Evolutionary conservation across 2,329 filamentous ascomycete species (phyloP), one percentile per base, ranked within the genome.

Genomic region (Colletotrichum tanaceti): DNA sequence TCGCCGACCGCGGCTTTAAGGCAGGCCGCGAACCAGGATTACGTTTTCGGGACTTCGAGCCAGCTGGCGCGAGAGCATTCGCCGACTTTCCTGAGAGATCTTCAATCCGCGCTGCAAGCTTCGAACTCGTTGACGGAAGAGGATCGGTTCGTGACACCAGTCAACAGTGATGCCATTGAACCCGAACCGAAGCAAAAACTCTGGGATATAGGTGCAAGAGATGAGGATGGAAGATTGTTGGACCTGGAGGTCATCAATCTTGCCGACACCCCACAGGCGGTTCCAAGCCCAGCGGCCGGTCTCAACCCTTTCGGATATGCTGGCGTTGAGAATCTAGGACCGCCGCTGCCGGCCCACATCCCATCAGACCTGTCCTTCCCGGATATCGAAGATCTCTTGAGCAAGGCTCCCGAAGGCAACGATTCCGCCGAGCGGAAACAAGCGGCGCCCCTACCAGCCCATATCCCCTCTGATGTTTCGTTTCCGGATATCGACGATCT

Each of bases 1-100:
- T 93, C 92, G 0, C 93, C 93, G 0, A 82, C 81, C 55, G 86
- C 90, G 28, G 93, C 93, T 1, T 79, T 90, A 50, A 86, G 86
- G 60, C 86, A 91, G 72, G 86, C 91, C 16, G 83, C 87, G 3
- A 82, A 86, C 1, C 93, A 96, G 76, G 89, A 94, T 68, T 92
- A 94, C 74, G 80, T 97, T 0, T 97, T 97, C 78, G 93, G 93
- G 1, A 96, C 93, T 0, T 94, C 91, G 1, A 97, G 93, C 76
- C 93, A 97, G 76, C 80, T 97, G 28, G 91, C 90, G 16, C 82
- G 86, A 63, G 91, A 93, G 65, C 88, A 93, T 43, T 92, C 91
- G 0, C 91, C 91, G 0, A 86, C 86, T 0, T 85, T 90, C 28
- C 77, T 92, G 18, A 84, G 85, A 38, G 86, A 91, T 53, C 78